Evolutionary conservation across 768 basidiomycete species (phyloP).

Genomic region (Heimioporus sp.): DNA sequence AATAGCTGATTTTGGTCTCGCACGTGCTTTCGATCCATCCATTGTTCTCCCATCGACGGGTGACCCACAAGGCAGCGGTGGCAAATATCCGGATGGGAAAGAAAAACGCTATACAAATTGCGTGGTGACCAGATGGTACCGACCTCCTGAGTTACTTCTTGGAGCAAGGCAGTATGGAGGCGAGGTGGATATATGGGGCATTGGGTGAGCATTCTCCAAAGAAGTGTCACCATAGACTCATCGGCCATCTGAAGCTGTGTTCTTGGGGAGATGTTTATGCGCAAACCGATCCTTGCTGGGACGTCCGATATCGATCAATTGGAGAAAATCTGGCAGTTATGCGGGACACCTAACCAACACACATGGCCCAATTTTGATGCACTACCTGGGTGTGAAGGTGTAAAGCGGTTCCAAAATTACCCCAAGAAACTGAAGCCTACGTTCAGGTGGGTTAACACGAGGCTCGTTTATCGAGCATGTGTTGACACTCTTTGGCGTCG

Average conservation of each 20-base stretch:
- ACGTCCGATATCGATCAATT: slow-evolving; percentile 90
- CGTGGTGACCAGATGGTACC: slow-evolving; percentile 93
- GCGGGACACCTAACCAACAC: slow-evolving; percentile 83
- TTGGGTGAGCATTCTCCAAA: slow-evolving; percentile 60
- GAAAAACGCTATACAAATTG: slow-evolving; percentile 90
- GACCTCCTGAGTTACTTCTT: slow-evolving; percentile 88
- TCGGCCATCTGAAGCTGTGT: slow-evolving; percentile 62
- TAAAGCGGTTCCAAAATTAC: slow-evolving; percentile 57
- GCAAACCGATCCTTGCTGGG: slow-evolving; percentile 84
- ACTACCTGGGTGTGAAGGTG: slow-evolving; percentile 77
- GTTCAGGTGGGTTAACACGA: slow-evolving; percentile 49
- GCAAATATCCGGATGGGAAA: slow-evolving; percentile 41
- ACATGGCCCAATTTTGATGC: slow-evolving; percentile 77
- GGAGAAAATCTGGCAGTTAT: slow-evolving; percentile 85
- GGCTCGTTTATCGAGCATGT: background rate
- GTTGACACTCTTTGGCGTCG: slow-evolving; percentile 4
- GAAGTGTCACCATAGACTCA: background rate
- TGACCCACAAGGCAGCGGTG: slow-evolving; percentile 17
- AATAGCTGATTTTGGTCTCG: slow-evolving; percentile 96
- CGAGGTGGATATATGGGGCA: slow-evolving; percentile 97
- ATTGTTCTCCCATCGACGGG: slow-evolving; percentile 32
- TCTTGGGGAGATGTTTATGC: slow-evolving; percentile 93
- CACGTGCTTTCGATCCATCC: slow-evolving; percentile 69
- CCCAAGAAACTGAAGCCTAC: slow-evolving; percentile 54
- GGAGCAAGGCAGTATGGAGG: slow-evolving; percentile 89